phyloP scores from a whole-genome alignment of 257 asterid genomes.

The Datura wrightii region DNA sequence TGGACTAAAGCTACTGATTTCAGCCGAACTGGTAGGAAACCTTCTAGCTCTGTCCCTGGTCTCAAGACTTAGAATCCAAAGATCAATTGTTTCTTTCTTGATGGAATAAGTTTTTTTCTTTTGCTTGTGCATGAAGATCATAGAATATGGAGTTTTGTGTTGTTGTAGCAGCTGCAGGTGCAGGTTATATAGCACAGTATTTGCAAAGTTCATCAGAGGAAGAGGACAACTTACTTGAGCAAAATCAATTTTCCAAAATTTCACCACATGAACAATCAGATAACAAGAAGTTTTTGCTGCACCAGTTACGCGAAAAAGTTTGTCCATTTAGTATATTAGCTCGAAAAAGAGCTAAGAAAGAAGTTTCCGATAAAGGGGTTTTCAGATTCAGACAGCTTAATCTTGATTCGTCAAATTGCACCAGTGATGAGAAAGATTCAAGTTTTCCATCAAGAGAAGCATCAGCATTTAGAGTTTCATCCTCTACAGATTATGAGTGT shows the following conservation, averaged over 20 bases:
- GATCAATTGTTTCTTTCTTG: no score
- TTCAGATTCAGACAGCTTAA: conserved; percentile 29
- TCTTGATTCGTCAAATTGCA: conserved; percentile 31
- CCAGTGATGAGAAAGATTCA: conserved; percentile 3
- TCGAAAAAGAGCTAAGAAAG: conserved; percentile 37
- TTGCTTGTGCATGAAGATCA: no score
- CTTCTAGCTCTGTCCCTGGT: not conserved
- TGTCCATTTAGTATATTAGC: conserved; percentile 64
- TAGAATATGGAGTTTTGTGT: conserved; percentile 72
- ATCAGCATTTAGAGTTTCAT: not conserved
- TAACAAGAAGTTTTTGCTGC: conserved; percentile 52
- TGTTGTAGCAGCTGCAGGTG: conserved; percentile 88
- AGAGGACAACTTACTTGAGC: conserved; percentile 40
- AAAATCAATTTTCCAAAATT: conserved; percentile 33
- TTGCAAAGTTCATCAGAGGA: conserved; percentile 54
- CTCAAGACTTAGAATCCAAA: not conserved
- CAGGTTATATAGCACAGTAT: conserved; percentile 69
- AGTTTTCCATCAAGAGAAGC: not conserved
- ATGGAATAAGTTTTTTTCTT: no score
- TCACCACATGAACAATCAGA: conserved; percentile 46
- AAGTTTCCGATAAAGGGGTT: conserved; percentile 23
- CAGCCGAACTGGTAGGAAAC: not conserved
- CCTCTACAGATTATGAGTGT: not conserved
- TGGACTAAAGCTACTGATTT: not conserved
- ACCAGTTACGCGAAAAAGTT: conserved; percentile 63